Base-by-base conservation (phyloP, 2,329 filamentous ascomycete genomes). In the Colletotrichum tropicale region DNA sequence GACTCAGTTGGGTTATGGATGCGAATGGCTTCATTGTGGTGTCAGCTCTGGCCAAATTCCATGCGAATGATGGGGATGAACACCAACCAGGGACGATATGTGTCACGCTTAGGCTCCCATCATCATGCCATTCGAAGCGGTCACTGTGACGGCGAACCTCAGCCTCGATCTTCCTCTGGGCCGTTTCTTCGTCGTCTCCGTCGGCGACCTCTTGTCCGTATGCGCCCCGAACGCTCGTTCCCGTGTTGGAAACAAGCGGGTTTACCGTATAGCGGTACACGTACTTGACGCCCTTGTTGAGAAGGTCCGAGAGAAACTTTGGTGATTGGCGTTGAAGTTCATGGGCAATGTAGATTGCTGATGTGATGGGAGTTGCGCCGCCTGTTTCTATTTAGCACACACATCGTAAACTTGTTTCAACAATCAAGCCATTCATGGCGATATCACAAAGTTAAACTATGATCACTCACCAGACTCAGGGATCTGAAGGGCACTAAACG, bases 341-440 rank as follows among this genome's bases (percentile, higher is more conserved):
- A 15, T 77, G 66, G 8, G 79, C 82, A 13, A 85, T 65, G 4
- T 78, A 79, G 8, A 85, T 78, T 32, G 80, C 80, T 2, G 81
- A 83, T 26, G 76, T 83, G 12, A 85, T 81, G 1, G 83, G 84
- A 6, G 84, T 84, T 66, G 80, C 83, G n/a, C 84, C 83, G 6
- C 82, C 83, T 82, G 15, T 4, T 61, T n/a, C 18, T 30, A 15
- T 2, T 69, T 18, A 58, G 66, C 21, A 55, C 8, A 36, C 26
- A 21, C 6, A n/a, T 61, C 18, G 16, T 8, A 52, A n/a, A 21
- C 43, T 8, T 15, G 10, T 61, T 32, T 61, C 18, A 32, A 30
- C 26, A 13, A n/a, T 13, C 16, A n/a, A 8, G 28, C 28, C 30
- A 9, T 32, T 3, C 12, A 8, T 34, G 5, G 10, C 16, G n/a